Evolutionary conservation across 2,329 filamentous ascomycete genomes (phyloP).

Genomic region (Botrytis deweyae): DNA sequence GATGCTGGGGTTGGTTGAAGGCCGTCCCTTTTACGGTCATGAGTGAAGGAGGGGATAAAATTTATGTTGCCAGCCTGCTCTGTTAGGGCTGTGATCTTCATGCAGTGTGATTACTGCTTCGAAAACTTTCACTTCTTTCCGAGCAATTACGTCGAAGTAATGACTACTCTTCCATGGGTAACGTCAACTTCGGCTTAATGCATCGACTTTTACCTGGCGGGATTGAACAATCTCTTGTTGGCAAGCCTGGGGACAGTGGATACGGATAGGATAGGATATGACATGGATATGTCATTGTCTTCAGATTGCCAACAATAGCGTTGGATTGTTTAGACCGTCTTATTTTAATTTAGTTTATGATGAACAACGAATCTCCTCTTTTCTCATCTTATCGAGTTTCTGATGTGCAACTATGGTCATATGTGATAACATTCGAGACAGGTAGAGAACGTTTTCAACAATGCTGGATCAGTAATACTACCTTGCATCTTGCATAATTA

Average conservation of each 20-base stretch:
- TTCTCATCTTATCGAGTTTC: not conserved
- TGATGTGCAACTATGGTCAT: accelerated
- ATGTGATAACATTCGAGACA: not conserved
- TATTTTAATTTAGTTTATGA: not conserved
- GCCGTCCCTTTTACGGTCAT: too few species aligned
- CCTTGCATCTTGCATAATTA: not conserved
- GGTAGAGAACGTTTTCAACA: accelerated
- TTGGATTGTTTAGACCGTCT: not conserved
- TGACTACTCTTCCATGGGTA: not conserved
- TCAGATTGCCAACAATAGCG: not conserved
- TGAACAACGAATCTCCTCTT: not conserved
- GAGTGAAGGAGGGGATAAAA: not conserved
- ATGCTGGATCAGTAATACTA: not conserved
- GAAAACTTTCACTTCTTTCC: not conserved
- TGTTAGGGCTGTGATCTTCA: not conserved
- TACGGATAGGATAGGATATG: not conserved
- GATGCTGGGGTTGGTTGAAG: not conserved
- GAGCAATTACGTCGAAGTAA: not conserved
- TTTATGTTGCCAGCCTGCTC: not conserved
- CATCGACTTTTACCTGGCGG: not conserved
- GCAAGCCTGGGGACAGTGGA: not conserved
- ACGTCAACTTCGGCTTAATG: not conserved
- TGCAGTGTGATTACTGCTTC: not conserved
- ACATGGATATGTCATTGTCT: not conserved
- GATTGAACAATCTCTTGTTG: not conserved